These are phyloP conservation scores for Leccinum angustisporum DNA, from an alignment of 1,284 basidiomycete genomes.

Conservation along the genomic window DNA sequence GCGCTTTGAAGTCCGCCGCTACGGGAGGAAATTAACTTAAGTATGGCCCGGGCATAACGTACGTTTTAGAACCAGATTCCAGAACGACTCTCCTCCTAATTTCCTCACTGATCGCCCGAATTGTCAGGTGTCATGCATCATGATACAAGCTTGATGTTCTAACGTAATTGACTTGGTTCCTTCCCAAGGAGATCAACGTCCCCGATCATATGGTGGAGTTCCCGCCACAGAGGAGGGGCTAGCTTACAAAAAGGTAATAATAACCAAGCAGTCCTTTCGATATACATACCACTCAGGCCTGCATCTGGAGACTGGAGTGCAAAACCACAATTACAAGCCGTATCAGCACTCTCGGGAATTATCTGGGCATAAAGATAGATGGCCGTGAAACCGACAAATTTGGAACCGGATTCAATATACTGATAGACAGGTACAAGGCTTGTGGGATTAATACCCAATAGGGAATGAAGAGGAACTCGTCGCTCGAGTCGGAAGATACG, in stretches of 20 bases:
- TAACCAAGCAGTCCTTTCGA: background rate
- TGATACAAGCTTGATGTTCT: background rate
- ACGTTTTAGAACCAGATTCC: background rate
- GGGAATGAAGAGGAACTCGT: background rate
- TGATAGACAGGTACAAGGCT: background rate
- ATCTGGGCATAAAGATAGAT: background rate
- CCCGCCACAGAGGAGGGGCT: background rate
- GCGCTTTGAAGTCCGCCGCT: background rate
- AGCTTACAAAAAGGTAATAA: background rate
- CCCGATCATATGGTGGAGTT: background rate
- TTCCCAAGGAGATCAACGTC: background rate
- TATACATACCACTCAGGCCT: background rate
- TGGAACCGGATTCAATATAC: background rate
- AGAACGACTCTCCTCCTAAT: background rate
- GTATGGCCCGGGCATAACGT: too few species aligned
- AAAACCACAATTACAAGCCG: too few species aligned
- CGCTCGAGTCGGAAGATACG: background rate
- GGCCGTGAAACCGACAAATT: background rate
- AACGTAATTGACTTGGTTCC: background rate
- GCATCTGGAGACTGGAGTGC: background rate
- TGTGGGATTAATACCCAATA: background rate
- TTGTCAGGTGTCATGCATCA: background rate
- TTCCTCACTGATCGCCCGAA: too few species aligned
- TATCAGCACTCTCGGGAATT: too few species aligned
- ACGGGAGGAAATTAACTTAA: background rate